Percentiles rank a stretch among this genome's conserved stretches.
phyloP scores from a whole-genome alignment of 1,139 yeast species.

The Eremothecium gossypii region DNA sequence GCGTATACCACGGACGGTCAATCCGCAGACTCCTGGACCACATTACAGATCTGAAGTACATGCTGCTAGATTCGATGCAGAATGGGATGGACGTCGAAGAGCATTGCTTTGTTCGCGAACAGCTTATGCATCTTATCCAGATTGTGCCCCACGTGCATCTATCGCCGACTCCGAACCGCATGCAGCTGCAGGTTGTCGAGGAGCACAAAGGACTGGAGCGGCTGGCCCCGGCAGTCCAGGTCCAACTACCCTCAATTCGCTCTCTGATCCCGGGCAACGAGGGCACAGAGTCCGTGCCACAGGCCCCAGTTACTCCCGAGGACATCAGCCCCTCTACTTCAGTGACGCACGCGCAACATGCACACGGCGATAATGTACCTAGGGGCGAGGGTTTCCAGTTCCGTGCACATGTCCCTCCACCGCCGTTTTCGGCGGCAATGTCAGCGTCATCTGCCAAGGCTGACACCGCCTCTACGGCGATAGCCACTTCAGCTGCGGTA shows the following conservation, averaged over 20 bases:
- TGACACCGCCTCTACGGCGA: neutral
- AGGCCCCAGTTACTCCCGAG: no score
- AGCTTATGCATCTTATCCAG: neutral
- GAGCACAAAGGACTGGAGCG: neutral
- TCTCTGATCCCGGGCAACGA: neutral
- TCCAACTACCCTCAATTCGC: neutral
- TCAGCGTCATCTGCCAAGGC: neutral
- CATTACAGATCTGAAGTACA: neutral
- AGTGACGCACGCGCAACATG: no score
- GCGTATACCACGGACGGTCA: no score
- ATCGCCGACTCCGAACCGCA: neutral
- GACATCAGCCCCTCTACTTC: no score
- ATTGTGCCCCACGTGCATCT: neutral
- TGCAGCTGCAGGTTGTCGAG: neutral
- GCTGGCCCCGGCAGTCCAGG: neutral
- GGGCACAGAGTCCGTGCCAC: no score
- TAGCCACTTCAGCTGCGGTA: neutral
- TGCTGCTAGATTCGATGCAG: neutral
- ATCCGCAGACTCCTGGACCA: neutral
- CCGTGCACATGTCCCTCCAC: neutral
- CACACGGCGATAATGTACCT: no score
- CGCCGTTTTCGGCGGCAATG: neutral
- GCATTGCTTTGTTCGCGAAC: neutral
- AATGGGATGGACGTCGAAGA: neutral
- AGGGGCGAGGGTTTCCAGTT: neutral